These are phyloP conservation scores for Rubus parviflorus DNA, from an alignment of 306 rosid species.

Conservation along the genomic window DNA sequence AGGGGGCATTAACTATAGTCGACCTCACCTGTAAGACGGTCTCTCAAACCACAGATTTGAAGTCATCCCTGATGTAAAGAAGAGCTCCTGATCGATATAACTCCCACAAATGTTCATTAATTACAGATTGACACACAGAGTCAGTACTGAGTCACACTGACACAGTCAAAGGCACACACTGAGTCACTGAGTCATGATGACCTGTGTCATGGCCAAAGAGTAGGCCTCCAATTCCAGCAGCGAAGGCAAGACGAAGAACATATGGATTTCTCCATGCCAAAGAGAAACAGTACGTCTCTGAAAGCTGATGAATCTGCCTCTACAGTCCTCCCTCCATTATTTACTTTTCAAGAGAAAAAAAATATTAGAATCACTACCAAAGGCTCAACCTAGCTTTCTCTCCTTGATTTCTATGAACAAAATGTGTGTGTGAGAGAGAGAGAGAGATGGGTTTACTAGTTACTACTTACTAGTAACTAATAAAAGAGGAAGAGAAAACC, in stretches of 20 bases:
- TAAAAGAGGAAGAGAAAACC: not conserved
- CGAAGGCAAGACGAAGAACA: constrained; percentile 64
- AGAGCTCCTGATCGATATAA: constrained; percentile 65
- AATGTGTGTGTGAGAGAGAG: no score
- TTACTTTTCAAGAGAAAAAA: not conserved
- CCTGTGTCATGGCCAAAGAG: constrained; percentile 71
- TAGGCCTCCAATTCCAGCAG: constrained; percentile 75
- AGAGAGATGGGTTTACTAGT: no score
- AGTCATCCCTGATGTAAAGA: constrained; percentile 58
- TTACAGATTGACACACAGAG: not conserved
- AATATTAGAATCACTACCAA: not conserved
- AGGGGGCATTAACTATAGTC: not conserved
- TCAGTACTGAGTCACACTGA: not conserved
- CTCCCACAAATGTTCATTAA: constrained; percentile 32
- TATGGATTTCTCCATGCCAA: constrained; percentile 61
- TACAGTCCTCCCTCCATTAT: constrained; percentile 62
- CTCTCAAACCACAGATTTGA: constrained; percentile 41
- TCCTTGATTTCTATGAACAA: no score
- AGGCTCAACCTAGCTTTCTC: not conserved
- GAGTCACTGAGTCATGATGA: not conserved
- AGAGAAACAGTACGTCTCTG: constrained; percentile 61
- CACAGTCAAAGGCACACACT: not conserved
- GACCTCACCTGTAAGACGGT: constrained; percentile 48
- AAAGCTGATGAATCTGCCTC: constrained; percentile 57
- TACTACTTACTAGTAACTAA: no score